Base-by-base conservation (phyloP, 2,329 filamentous ascomycete genomes). In the Ophiosphaerella korrae region DNA sequence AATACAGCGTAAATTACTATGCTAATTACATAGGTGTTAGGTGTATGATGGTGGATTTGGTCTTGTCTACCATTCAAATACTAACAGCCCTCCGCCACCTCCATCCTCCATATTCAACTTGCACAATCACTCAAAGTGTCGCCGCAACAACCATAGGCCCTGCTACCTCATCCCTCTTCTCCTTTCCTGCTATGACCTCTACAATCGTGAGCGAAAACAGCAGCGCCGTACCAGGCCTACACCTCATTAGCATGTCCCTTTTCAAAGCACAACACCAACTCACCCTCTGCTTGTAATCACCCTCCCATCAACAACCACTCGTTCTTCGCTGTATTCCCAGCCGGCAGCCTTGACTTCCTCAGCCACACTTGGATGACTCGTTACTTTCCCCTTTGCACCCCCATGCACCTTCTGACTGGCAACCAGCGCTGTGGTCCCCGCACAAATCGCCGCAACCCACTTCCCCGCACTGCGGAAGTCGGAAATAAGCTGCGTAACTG, bases 111-210 rank as follows among this genome's bases (percentile, higher is more conserved):
- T 29, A 7, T 11, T 29, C 11, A 7, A 29, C 7, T 29, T 29
- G 26, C 11, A 11, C 29, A 23, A 3, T 13, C 16, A 7, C 21
- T 52, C 47, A 71, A 35, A 70, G 29, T 2, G 53, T 63, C 43
- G 63, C 55, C 29, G 66, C 62, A 34, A 78, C 68, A 55, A 82
- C 71, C 66, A 79, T 76, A 38, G 81, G 75, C 24, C 76, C 76
- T 24, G 80, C 73, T 40, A 81, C 76, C 7, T 78, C 79, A 24
- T 80, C 78, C 45, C 75, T 75, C 64, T 75, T 80, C 71, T 76
- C 77, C 48, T 69, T 73, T 18, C 77, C 75, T 33, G 51, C 57
- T 9, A 75, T 32, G 16, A 45, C 5, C 52, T 75, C 74, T 2
- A 75, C 72, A 50, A 76, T 73, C 5, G 64, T 70, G n/a, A 75